Base-by-base conservation (phyloP, 2,329 filamentous ascomycete genomes). In the Sarocladium kiliense region DNA sequence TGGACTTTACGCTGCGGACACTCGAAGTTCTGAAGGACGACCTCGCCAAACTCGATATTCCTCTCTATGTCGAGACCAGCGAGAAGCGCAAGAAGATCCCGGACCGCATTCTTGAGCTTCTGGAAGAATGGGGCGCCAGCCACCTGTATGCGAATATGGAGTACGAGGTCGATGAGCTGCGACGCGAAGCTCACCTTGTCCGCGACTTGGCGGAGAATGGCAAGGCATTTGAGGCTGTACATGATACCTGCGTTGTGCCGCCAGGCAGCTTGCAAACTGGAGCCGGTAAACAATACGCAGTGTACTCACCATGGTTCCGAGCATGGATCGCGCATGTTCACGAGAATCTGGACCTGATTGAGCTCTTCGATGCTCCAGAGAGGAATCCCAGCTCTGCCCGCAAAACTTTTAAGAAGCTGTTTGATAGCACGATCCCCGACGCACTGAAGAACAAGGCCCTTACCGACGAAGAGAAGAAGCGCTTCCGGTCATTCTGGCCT, bases 121-220 rank as follows among this genome's bases (percentile, higher is more conserved):
- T 88, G 66, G 73, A 82, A 27, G 74, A 83, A 58, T 96, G 90
- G 91, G 82, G 81, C 0, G 87, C 83, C 1, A 86, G 78, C 50
- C 88, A 94, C 63, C 60, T 96, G 2, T 95, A 85, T 63, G 85
- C 88, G 49, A 96, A 96, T 65, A 83, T 91, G 56, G 91, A 96
- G 67, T 96, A 96, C 64, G 92, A 96, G 68, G 90, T 95, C 0
- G 92, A 97, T 65, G 92, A 96, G 71, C 71, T 96, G 56, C 77
- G 91, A 42, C 78, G 91, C 5, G 92, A 97, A 63, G 83, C 85
- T 1, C 76, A 75, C 26, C 71, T 96, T 63, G 78, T 89, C 1
- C 78, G 74, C 26, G 68, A 77, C 39, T 81, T 87, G 57, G 71
- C 86, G 1, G 77, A 84, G 16, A 80, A 79, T 12, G 86, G 82